These are phyloP conservation scores for Articulospora tetracladia DNA, from an alignment of 495 filamentous ascomycete genomes.

Conservation along the genomic window DNA sequence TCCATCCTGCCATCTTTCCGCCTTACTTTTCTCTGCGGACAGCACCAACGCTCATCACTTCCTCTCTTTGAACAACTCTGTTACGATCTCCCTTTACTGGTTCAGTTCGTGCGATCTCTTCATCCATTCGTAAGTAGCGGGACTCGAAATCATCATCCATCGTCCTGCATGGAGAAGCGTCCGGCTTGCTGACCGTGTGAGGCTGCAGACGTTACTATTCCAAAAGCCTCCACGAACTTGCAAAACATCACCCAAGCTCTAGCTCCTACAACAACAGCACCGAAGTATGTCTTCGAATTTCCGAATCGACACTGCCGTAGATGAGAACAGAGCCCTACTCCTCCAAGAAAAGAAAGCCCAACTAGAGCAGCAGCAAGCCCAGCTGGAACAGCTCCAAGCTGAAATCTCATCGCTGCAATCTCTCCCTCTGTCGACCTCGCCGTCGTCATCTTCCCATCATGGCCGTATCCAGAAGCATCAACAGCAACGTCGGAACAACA, in stretches of 20 bases:
- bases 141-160: neutral
- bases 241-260: constrained; percentile 2
- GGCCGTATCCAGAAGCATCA: constrained; percentile 15
- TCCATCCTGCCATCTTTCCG: constrained; percentile 16
- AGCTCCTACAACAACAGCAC: constrained; percentile 1
- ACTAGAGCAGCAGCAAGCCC: neutral
- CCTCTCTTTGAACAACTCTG: neutral
- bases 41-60: constrained; percentile 11
- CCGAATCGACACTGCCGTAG: constrained; percentile 10
- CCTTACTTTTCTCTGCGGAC: constrained; percentile 20
- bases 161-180: neutral
- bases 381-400: constrained; percentile 18
- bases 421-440: constrained; percentile 6
- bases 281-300: constrained; percentile 14
- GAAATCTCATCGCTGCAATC: constrained; percentile 10
- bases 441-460: constrained; percentile 11
- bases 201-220: constrained; percentile 21
- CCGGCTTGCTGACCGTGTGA: constrained; percentile 13
- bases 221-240: neutral
- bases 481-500: constrained; percentile 18
- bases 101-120: constrained; percentile 2
- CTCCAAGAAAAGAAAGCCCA: constrained; percentile 17
- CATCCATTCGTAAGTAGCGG: constrained; percentile 13
- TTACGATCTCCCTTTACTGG: constrained; percentile 9
- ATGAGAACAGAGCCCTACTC: constrained; percentile 2